Percentiles rank a stretch among this genome's conserved stretches.
These are phyloP conservation scores for Vinca minor DNA, from an alignment of 257 asterid species.

Conservation along the genomic window DNA sequence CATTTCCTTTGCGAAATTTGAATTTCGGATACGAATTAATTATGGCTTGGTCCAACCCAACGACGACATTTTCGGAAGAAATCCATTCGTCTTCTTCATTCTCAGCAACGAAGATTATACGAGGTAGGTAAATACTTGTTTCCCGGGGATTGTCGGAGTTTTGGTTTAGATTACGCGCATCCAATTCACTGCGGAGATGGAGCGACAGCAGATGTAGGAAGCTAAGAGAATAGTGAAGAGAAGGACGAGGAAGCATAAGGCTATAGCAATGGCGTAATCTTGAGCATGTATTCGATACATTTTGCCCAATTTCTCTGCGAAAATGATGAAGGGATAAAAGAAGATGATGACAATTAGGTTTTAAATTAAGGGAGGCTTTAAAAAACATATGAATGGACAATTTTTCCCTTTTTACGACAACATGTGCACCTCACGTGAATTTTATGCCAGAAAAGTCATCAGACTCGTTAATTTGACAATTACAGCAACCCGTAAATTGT, in stretches of 20 bases:
- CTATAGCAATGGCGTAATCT: constrained; percentile 75
- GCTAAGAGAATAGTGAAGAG: constrained; percentile 60
- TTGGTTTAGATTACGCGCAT: not conserved
- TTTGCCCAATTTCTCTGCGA: too few species aligned
- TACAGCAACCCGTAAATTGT: too few species aligned
- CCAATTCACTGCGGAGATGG: constrained; percentile 31
- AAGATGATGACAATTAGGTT: too few species aligned
- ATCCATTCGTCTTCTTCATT: constrained; percentile 40
- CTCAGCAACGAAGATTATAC: constrained; percentile 75
- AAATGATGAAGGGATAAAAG: too few species aligned
- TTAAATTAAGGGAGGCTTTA: too few species aligned
- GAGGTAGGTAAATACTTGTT: constrained; percentile 63
- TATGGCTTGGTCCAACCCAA: constrained; percentile 74
- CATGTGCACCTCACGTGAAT: too few species aligned
- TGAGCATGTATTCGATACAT: too few species aligned
- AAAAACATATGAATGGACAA: too few species aligned
- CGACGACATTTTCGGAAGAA: constrained; percentile 35
- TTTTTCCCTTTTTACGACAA: too few species aligned
- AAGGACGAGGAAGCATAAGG: constrained; percentile 73
- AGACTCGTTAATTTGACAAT: too few species aligned
- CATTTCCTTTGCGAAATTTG: constrained; percentile 38
- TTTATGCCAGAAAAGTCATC: too few species aligned
- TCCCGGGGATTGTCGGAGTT: constrained; percentile 25
- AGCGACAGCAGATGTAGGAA: constrained; percentile 82
- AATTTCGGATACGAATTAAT: constrained; percentile 77